Base-by-base conservation (phyloP, 108 stramenopile genomes). In the Cyclotella sp. region DNA sequence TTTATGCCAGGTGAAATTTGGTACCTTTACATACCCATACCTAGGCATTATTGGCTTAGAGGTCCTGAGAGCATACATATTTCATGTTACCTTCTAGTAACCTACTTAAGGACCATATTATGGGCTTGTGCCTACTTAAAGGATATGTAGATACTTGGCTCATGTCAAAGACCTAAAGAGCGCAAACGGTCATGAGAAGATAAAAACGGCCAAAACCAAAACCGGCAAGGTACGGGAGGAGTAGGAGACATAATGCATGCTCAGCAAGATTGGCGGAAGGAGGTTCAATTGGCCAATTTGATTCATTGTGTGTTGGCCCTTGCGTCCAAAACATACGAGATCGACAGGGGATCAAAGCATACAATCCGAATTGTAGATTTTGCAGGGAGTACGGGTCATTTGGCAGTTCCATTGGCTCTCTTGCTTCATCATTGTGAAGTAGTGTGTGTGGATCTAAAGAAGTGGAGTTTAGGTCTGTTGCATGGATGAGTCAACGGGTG, bases 351-450 rank as follows among this genome's bases (percentile, higher is more conserved):
- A 61, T 41, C 30, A 47, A 74, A 74, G 9, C 22, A 6, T 6
- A 6, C 34, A 49, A 49, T 72, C 58, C 89, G 89, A 8, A 89
- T 93, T 67, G 90, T 93, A 12, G 92, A 93, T 78, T 90, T 93
- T 74, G 87, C 85, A 46, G 92, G 92, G 15, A 90, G 92, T 13
- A 85, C 86, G 19, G 89, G 92, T 27, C 88, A 88, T 71, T 58
- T 93, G 41, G 80, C 78, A 12, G 84, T 93, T 55, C 90, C 92
- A 29, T 46, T 93, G 55, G 89, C 92, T 14, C 54, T 90, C 54
- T 55, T 91, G 28, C 64, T 93, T 12, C 90, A 90, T 12, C 51
- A 78, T 10, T 88, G 85, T 63, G 70, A 83, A 34, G 73, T 93
- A 11, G 71, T 91, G 59, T 81, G 89, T 49, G 90, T 93, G 10